Evolutionary conservation across 1,284 basidiomycete species (phyloP).

Genomic region (Boletus semigastroideus): DNA sequence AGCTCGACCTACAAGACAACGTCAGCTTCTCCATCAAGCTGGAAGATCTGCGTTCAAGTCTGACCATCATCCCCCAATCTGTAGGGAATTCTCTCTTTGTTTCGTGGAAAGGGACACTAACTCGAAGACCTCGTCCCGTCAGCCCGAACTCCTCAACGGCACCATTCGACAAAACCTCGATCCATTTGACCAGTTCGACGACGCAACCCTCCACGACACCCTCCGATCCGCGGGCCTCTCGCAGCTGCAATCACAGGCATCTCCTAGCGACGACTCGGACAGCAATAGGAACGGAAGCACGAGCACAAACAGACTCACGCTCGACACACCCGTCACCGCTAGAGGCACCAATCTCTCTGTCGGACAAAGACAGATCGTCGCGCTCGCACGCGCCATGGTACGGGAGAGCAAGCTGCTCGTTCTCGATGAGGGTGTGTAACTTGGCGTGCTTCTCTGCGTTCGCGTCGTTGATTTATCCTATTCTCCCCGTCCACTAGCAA

Average conservation of each 20-base stretch:
- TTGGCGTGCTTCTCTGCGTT: neutral
- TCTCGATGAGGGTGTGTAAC: constrained; percentile 33
- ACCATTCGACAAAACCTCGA: constrained; percentile 60
- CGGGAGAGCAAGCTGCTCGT: constrained; percentile 33
- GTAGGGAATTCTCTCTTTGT: constrained; percentile 32
- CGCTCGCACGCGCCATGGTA: constrained; percentile 42
- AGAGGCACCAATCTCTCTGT: constrained; percentile 68
- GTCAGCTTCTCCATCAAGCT: neutral
- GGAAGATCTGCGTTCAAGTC: constrained; percentile 46
- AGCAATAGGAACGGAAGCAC: constrained; percentile 27
- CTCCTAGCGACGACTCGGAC: constrained; percentile 18
- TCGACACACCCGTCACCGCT: constrained; percentile 46
- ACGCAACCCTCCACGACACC: constrained; percentile 56
- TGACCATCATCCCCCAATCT: constrained; percentile 63
- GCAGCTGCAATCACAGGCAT: constrained; percentile 42
- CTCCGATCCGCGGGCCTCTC: constrained; percentile 55
- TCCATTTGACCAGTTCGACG: constrained; percentile 74
- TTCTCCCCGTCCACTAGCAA: neutral
- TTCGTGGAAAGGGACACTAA: neutral
- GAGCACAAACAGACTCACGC: constrained; percentile 36
- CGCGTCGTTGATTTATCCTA: neutral
- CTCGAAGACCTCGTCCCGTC: too few relatives aligned
- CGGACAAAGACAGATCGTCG: constrained; percentile 68
- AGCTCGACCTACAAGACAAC: constrained; percentile 5
- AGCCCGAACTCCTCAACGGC: constrained; percentile 64